phyloP scores from a whole-genome alignment of 2,329 filamentous ascomycete genomes.

The Penicillium sp. region DNA sequence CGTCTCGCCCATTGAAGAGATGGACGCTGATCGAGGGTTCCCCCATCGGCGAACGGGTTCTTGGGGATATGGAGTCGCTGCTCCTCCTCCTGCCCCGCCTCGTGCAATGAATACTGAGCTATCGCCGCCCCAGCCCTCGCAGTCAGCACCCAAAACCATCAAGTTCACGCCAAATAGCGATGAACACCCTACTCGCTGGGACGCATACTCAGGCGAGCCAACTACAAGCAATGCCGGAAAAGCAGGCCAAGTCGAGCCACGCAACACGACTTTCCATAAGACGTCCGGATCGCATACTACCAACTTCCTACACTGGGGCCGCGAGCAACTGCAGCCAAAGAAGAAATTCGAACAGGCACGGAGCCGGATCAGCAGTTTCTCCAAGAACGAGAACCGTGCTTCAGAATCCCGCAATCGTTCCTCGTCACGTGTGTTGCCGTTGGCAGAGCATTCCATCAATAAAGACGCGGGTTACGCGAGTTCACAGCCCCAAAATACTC shows the following conservation, averaged over 20 bases:
- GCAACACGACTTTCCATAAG: slow-evolving; percentile 41
- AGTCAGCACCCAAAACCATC: slow-evolving; percentile 16
- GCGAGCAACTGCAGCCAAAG: slow-evolving; percentile 47
- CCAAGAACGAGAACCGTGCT: slow-evolving; percentile 66
- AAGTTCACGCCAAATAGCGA: slow-evolving; percentile 27
- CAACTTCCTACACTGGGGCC: slow-evolving; percentile 41
- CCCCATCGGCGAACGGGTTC: slow-evolving; percentile 15
- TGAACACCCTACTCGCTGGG: slow-evolving; percentile 56
- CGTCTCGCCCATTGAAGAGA: slow-evolving; percentile 29
- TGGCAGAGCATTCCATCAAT: slow-evolving; percentile 29
- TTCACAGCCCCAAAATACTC: slow-evolving; percentile 34
- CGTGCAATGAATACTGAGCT: slow-evolving; percentile 6
- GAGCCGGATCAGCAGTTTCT: slow-evolving; percentile 42
- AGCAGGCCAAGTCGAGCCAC: slow-evolving; percentile 63
- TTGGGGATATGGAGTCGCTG: slow-evolving; percentile 14
- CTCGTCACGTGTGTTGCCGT: slow-evolving; percentile 55
- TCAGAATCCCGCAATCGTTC: slow-evolving; percentile 61
- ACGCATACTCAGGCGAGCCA: slow-evolving; percentile 70
- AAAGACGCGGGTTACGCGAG: slow-evolving; percentile 30
- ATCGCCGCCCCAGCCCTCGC: slow-evolving; percentile 10
- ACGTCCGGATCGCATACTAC: slow-evolving; percentile 36
- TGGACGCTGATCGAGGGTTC: slow-evolving; percentile 14
- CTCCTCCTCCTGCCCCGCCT: background rate
- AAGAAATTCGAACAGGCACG: slow-evolving; percentile 43
- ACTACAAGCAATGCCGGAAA: slow-evolving; percentile 63